These are phyloP conservation scores for Nosema muscidifuracis DNA, from an alignment of 371 early-diverging fungal genomes.

Conservation along the genomic window DNA sequence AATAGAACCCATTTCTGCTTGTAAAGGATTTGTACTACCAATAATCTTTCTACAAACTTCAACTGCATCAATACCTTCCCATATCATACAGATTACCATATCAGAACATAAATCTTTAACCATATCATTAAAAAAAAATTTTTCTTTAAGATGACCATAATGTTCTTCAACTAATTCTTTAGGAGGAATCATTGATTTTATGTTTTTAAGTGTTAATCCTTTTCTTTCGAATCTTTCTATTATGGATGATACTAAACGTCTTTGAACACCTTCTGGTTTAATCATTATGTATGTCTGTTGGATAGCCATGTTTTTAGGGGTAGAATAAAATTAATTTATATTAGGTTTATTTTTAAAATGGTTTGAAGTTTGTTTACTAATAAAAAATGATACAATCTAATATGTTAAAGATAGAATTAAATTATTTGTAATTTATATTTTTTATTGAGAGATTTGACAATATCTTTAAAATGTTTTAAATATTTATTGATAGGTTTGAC, in stretches of 20 bases:
- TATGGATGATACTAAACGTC: constrained; percentile 83
- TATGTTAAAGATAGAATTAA: no score
- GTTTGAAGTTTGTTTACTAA: background rate
- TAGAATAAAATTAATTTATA: background rate
- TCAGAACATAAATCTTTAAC: constrained; percentile 79
- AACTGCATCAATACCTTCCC: constrained; percentile 88
- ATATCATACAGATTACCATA: constrained; percentile 82
- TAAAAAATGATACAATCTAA: no score
- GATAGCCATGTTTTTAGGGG: constrained; percentile 22
- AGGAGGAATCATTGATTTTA: constrained; percentile 72
- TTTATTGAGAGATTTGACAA: no score
- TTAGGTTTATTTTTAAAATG: background rate
- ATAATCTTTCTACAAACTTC: constrained; percentile 85
- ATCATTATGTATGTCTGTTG: constrained; percentile 67
- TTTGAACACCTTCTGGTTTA: constrained; percentile 63
- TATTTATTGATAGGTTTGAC: no score
- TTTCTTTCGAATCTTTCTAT: constrained; percentile 79
- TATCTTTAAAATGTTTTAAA: no score
- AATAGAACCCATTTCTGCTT: constrained; percentile 90
- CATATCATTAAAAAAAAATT: constrained; percentile 87
- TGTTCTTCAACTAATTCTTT: constrained; percentile 77
- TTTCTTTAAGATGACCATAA: constrained; percentile 80
- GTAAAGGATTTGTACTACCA: constrained; percentile 75
- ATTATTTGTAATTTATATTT: no score
- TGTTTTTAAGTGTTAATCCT: constrained; percentile 70